Base-by-base conservation (phyloP, 495 filamentous ascomycete species). In the Penicillium steckii region DNA sequence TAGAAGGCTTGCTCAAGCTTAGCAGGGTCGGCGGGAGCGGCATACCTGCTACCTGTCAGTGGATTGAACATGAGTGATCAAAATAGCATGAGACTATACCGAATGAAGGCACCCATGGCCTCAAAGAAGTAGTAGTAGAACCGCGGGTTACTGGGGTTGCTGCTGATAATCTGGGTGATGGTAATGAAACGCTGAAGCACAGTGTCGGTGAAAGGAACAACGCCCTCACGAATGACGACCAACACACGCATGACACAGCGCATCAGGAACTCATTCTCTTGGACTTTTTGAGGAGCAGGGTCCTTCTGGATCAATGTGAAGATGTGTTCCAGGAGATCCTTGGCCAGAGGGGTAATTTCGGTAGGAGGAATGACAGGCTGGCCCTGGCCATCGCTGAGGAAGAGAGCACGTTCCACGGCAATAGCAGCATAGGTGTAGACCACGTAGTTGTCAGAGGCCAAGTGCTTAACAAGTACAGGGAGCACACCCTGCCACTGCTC, bases 41-140 rank as follows among this genome's bases (percentile, higher is more conserved):
- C 83, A 61, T 85, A 91, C 53, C 85, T 87, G 56, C 5, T 32
- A 32, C 17, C 1, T 3, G 29, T 60, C 2, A 60, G 57, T 26
- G 12, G 33, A 2, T 35, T 23, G 23, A 8, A 10, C 25, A n/a
- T 13, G n/a, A n/a, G 12, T 4, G 13, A 15, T 5, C 0, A 26
- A 22, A 10, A 8, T 5, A 6, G 3, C 22, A n/a, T 22, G 4
- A 12, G 26, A 17, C 50, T 61, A 32, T 61, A 90, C 82, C 86
- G 79, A 50, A 97, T 90, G 41, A 99, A 81, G n/a, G 94, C 92
- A n/a, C 94, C 95, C 40, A 97, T 68, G 2, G 88, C 86, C 70
- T 99, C 95, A 50, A 99, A 99, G 65, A 95, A 90, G 70, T 91
- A 99, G 72, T 99, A 97, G 71, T 95, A 96, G 71, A 99, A 99